Base-by-base conservation (phyloP, 163 green algal species). In the Botryococcus braunii region DNA sequence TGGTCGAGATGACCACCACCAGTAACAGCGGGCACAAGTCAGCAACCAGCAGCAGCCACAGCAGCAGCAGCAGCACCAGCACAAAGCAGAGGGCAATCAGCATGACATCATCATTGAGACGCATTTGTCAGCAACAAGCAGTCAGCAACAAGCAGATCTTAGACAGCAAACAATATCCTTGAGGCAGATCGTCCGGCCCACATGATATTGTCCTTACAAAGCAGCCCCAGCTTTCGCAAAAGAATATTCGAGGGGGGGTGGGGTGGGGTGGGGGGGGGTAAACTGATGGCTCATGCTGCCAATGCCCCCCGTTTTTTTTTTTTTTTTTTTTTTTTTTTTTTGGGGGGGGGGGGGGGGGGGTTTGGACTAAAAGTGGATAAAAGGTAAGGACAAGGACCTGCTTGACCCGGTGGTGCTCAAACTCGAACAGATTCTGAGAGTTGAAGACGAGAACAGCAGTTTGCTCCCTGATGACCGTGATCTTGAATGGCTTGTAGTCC, bases 371-470 rank as follows among this genome's bases (percentile, higher is more conserved):
- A 58, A 57, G 32, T 6, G 38, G 5, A 21, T 5, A 63, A 39
- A 25, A 5, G 23, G 39, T 39, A 49, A 62, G 17, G 29, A 3
- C 6, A 66, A 61, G 21, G 56, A 85, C 80, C 77, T 85, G 65
- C 77, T 93, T 94, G 34, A 82, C 69, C 5, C 91, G 69, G 4
- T 63, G 73, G 55, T 95, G 88, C 82, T 99, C 93, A 65, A 97
- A 87, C 39, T 90, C 74, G 72, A 99, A 96, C 68, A 92, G 64
- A 29, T 77, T 71, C 34, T 74, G 73, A 52, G 56, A 78, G 74
- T 99, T 99, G 69, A 97, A 85, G 27, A 75, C 69, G 6, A 92
- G 65, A 40, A 82, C 74, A 29, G 74, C 74, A 61, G 75, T 70
- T 17, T 75, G 81, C 8, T 78, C 71, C 0, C 84, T 56, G 7